Evolutionary conservation across 73 alveolate species (phyloP), one percentile per base, ranked within the genome.

Genomic region (Tetrahymena borealis): DNA sequence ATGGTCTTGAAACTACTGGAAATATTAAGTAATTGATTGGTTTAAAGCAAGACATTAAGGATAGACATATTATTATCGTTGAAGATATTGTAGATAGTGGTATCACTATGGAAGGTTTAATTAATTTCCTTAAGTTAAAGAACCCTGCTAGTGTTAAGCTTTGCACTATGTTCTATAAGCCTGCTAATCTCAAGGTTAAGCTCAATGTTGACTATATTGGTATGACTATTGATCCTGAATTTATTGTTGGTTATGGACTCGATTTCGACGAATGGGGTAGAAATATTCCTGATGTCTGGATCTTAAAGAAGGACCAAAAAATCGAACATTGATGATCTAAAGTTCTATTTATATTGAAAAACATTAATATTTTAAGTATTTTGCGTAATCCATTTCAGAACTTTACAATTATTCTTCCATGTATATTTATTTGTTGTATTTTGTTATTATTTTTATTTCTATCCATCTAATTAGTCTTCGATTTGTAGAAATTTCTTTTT

Each of bases 181-280:
- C 42, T 39, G 95, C 93, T 32, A 93, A 38, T 33, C 39, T 40
- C 32, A 93, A 93, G 78, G 90, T 85, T 7, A 37, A 38, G 31
- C 37, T 93, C 36, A 38, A 93, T 12, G 78, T 90, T 32, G 95
- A 93, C 20, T 93, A 93, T 79, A 32, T 93, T 20, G 91, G 93
- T 31, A 79, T 77, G 91, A 92, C 90, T 41, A 85, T 93, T 31
- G 95, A 93, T 32, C 93, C 90, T 85, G 40, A 93, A 32, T 93
- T 93, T 41, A 85, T 93, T 32, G 78, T 93, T 38, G 95, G 95
- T 39, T 93, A 93, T 40, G 95, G 95, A 9, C 78, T 93, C 31
- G 95, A 93, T 90, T 93, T 91, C 91, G 90, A 78, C 91, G 95
- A 93, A 93, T 93, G 78, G 78, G 95, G 95, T 12, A 78, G 95